Conservation (phyloP, 371 early-diverging fungal species). For the Apophysomyces variabilis region DNA sequence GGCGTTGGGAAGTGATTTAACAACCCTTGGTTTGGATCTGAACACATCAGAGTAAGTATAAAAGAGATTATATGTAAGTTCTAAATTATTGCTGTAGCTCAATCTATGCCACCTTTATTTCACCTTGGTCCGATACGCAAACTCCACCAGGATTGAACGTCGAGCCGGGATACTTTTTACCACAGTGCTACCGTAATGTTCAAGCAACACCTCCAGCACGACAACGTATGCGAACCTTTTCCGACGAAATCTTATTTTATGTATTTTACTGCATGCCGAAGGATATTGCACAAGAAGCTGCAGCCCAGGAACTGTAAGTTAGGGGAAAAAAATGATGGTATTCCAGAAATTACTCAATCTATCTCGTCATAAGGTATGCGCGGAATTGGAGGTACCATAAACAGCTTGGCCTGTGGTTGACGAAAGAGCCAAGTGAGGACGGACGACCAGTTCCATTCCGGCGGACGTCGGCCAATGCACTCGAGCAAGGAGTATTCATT, state of each 20-base stretch:
- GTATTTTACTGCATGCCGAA: slow-evolving; percentile 92
- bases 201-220: slow-evolving; percentile 71
- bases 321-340: background rate
- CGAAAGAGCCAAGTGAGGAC: slow-evolving; percentile 57
- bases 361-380: slow-evolving; percentile 48
- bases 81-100: slow-evolving; percentile 35
- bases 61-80: background rate
- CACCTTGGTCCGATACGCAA: slow-evolving; percentile 79
- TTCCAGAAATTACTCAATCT: background rate
- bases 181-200: slow-evolving; percentile 69
- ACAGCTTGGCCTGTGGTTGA: slow-evolving; percentile 83
- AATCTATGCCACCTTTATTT: slow-evolving; percentile 79
- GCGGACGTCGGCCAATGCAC: slow-evolving; percentile 49
- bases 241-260: slow-evolving; percentile 94
- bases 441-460: slow-evolving; percentile 34
- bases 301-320: slow-evolving; percentile 86
- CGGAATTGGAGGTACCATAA: slow-evolving; percentile 92
- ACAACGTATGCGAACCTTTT: slow-evolving; percentile 65
- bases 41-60: slow-evolving; percentile 67
- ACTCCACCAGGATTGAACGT: slow-evolving; percentile 50
- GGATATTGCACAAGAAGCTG: slow-evolving; percentile 85
- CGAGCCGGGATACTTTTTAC: slow-evolving; percentile 78
- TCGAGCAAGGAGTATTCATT: slow-evolving; percentile 79
- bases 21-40: slow-evolving; percentile 75
- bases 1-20: slow-evolving; percentile 76